Evolutionary conservation across 2,329 filamentous ascomycete species (phyloP).

Genomic region (Monosporascus cannonballus): DNA sequence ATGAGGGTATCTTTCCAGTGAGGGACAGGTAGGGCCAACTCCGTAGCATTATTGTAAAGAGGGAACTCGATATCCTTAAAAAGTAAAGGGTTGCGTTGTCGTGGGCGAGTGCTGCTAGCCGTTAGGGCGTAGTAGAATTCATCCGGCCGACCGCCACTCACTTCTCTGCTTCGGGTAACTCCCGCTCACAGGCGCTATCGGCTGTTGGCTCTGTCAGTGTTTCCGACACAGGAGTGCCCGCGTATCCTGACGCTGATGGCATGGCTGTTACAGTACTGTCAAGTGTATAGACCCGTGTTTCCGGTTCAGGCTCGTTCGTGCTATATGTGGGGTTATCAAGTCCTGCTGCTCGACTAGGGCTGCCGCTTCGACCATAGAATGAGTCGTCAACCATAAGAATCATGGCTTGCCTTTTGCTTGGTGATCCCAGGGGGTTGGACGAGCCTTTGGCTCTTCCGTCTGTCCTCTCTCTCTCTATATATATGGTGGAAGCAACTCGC

Average conservation of each 20-base stretch:
- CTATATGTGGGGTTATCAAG: neutral
- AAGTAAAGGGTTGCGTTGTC: slow-evolving; percentile 6
- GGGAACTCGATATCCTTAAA: slow-evolving; percentile 23
- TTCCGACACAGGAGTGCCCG: too few relatives aligned
- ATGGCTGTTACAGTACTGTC: neutral
- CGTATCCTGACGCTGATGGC: too few relatives aligned
- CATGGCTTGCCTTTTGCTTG: neutral
- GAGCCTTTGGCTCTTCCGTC: neutral
- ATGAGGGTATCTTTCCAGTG: slow-evolving; percentile 23
- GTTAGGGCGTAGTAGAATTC: too few relatives aligned
- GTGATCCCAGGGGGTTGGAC: neutral
- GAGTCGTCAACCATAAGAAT: neutral
- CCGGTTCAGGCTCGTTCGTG: neutral
- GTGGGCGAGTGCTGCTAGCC: slow-evolving; percentile 5
- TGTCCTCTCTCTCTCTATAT: neutral
- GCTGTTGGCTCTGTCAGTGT: too few relatives aligned
- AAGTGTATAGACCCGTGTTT: neutral
- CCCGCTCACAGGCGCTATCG: too few relatives aligned
- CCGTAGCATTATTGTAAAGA: slow-evolving; percentile 6
- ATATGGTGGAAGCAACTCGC: neutral
- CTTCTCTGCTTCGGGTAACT: too few relatives aligned
- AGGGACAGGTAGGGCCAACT: slow-evolving; percentile 7
- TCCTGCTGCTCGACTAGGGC: neutral
- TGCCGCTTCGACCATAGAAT: neutral
- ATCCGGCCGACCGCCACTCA: too few relatives aligned